Base-by-base conservation (phyloP, 2,329 filamentous ascomycete species). In the Lachnellula suecica region DNA sequence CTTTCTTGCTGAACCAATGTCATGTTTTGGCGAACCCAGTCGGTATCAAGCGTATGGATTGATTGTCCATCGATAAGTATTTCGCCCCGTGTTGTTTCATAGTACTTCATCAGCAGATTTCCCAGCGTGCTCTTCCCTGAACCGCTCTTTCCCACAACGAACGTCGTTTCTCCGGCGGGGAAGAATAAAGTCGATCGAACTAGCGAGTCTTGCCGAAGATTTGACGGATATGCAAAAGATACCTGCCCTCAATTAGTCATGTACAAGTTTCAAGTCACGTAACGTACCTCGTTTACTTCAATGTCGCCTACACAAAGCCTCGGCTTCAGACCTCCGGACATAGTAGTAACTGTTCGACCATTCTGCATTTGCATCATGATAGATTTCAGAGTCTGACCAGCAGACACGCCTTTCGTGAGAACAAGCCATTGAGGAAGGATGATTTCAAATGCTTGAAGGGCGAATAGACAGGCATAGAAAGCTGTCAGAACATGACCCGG, bases 101-200 rank as follows among this genome's bases (percentile, higher is more conserved):
- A 96, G 61, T 95, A 88, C 11, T 85, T 82, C 46, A 91, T 77
- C 1, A 97, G 76, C 0, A 97, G 76, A 64, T 90, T 91, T 1
- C 87, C 85, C 1, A 97, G 66, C 0, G 93, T 97, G 61, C 91
- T 96, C 69, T 97, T 97, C 0, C 93, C 93, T 2, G 90, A 96
- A 0, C 94, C 94, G 63, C 91, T 96, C 62, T 79, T 81, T 0
- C 93, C 94, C 45, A 97, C 82, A 2, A 97, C 76, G 63, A 94
- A 97, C 0, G 85, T 90, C 3, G 87, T 83, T 56, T 88, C 77
- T 0, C 88, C 86, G 0, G 86, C 77, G 0, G 84, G 81, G 52
- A 97, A 93, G 58, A 77, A 80, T 55, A 97, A 79, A 0, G 77
- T 84, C 0, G 82, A 80, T 6, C 79, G 71, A 1, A 79, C 70